Percentiles rank a stretch among this genome's conserved stretches.
These are phyloP conservation scores for Gracilaria domingensis DNA, from an alignment of 23 red algal species.

Conservation along the genomic window DNA sequence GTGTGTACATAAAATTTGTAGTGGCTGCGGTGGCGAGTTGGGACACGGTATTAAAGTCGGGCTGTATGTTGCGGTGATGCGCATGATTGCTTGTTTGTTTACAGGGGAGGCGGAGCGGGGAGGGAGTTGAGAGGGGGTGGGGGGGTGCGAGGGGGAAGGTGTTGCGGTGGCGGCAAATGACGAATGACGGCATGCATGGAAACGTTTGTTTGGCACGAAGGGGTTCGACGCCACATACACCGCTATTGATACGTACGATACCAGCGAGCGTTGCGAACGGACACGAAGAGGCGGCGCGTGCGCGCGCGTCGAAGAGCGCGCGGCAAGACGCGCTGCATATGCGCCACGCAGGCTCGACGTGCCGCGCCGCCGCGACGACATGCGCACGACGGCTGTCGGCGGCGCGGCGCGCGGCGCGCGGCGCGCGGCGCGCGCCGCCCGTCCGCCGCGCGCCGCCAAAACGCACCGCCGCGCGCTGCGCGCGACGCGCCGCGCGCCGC, in stretches of 20 bases:
- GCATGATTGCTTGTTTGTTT: background rate
- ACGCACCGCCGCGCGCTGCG: no score
- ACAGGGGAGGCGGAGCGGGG: background rate
- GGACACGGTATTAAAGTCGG: background rate
- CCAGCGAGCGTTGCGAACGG: background rate
- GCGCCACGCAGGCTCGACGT: slow-evolving; percentile 1
- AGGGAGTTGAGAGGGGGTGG: background rate
- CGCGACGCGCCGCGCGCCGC: background rate
- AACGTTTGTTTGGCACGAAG: no score
- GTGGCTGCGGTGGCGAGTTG: no score
- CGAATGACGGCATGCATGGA: no score
- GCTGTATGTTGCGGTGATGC: background rate
- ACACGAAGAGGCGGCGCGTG: background rate
- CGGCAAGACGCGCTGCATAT: background rate
- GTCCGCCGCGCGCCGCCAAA: no score
- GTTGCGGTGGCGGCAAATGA: no score
- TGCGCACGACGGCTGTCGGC: background rate
- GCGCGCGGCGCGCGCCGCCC: no score
- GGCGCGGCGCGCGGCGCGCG: background rate
- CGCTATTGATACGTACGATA: background rate
- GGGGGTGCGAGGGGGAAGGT: no score
- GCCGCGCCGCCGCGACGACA: background rate
- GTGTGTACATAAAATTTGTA: background rate
- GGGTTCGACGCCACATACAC: background rate
- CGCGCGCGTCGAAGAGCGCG: no score